Evolutionary conservation across 23 red algal genomes (phyloP).

Genomic region (Gracilaria gracilis): DNA sequence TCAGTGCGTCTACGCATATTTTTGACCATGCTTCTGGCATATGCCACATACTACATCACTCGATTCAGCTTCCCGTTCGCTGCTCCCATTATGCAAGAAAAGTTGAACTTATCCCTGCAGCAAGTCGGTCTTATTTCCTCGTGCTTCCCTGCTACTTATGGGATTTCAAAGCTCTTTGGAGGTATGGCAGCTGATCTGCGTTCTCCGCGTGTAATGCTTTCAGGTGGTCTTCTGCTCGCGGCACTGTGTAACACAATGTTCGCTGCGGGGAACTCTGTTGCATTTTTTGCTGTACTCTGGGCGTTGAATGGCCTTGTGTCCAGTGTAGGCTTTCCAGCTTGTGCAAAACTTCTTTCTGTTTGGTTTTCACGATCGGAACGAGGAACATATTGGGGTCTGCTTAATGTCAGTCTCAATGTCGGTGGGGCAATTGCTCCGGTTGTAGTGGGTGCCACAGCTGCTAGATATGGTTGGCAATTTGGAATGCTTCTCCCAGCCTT

Average conservation of each 20-base stretch:
- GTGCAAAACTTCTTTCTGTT: conserved; percentile 69
- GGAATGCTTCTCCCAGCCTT: conserved; percentile 66
- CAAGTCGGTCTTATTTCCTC: conserved; percentile 69
- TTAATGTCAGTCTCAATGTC: conserved; percentile 70
- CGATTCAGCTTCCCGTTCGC: conserved; percentile 79
- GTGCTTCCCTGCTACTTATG: conserved; percentile 65
- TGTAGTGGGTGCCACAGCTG: conserved; percentile 51
- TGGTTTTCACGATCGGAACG: conserved; percentile 73
- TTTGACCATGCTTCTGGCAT: conserved; percentile 73
- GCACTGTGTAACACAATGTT: conserved; percentile 63
- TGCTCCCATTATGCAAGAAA: conserved; percentile 68
- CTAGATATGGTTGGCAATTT: conserved; percentile 56
- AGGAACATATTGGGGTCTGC: conserved; percentile 74
- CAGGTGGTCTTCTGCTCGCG: conserved; percentile 47
- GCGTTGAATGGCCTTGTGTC: conserved; percentile 61
- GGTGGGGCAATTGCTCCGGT: conserved; percentile 76
- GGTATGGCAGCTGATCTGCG: conserved; percentile 67
- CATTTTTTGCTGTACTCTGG: conserved; percentile 69
- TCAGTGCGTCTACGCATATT: conserved; percentile 51
- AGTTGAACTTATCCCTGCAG: conserved; percentile 47
- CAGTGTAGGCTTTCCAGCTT: conserved; percentile 74
- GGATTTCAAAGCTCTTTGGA: conserved; percentile 74
- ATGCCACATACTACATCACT: conserved; percentile 72
- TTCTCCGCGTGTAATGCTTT: conserved; percentile 67
- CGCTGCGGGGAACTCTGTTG: conserved; percentile 49